phyloP scores from a whole-genome alignment of 768 basidiomycete species.

The Lyophyllum shimeji region DNA sequence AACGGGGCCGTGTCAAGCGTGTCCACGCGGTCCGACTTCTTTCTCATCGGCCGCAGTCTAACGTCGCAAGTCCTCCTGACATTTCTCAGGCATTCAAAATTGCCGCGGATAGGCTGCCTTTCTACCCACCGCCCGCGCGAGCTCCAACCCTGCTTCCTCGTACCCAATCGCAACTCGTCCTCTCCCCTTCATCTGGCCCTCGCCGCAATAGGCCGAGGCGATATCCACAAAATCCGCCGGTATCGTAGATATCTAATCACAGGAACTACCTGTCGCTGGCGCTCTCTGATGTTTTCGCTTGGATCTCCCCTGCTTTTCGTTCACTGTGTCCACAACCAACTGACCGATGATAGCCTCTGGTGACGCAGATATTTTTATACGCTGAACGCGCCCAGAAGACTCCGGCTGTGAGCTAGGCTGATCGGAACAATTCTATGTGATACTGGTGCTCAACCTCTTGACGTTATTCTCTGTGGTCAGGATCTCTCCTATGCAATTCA shows the following conservation, averaged over 20 bases:
- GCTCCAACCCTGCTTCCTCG: background rate
- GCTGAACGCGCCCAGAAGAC: no score
- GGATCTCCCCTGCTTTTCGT: no score
- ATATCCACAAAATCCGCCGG: constrained; percentile 2
- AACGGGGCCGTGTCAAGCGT: background rate
- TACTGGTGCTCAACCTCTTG: background rate
- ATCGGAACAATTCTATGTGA: background rate
- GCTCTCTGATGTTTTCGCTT: no score
- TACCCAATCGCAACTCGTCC: background rate
- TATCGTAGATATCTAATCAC: background rate
- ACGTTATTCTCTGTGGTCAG: background rate
- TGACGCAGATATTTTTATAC: no score
- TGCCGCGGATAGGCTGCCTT: background rate
- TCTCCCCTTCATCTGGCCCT: background rate
- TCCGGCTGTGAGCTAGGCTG: no score
- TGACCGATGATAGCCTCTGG: no score
- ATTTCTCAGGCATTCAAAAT: background rate
- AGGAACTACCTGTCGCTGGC: background rate
- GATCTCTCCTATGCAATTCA: background rate
- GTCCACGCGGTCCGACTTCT: background rate
- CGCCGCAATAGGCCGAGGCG: constrained; percentile 2
- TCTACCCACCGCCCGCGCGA: background rate
- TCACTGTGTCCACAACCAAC: no score
- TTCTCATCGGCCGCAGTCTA: background rate
- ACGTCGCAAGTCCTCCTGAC: background rate